Base-by-base conservation (phyloP, 129 eudicot species). In the Arctium lappa region DNA sequence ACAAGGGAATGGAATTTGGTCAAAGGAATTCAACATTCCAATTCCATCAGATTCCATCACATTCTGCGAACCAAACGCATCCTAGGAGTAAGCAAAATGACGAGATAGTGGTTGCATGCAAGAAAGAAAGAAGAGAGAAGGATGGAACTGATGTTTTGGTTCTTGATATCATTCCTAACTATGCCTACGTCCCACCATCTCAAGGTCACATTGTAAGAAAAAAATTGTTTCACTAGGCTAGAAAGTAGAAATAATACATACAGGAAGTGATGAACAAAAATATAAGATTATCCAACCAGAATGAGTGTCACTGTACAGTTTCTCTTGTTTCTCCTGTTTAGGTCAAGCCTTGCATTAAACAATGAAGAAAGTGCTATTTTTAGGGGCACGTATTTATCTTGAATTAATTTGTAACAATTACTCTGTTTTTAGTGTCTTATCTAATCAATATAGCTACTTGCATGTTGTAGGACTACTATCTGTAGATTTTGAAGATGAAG, bases 401-500 rank as follows among this genome's bases (percentile, higher is more conserved):
- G 12, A 62, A 60, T 9, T 60, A 9, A 18, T 40, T 74, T 53
- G 8, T 77, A 29, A 60, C 65, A 39, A 37, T 9, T 70, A 15
- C 82, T 71, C 37, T 27, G 50, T 83, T 56, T 48, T 70, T 18
- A 37, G 27, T 76, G 13, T 62, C 65, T 75, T 76, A 36, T 22
- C 71, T 69, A 71, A 86, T 39, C 39, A 44, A 34, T 36, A 50
- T 89, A 72, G 50, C 18, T 38, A 79, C 84, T 72, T 88, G 48
- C 31, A 68, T 72, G 56, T 68, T 88, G 40, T 75, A 95, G 99
- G 99, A 78, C 79, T 95, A 39, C 89, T 93, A 37, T 83, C 89
- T 63, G 69, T 91, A 34, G 95, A 93, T 53, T 90, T 88, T 77
- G 97, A 91, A 82, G 98, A 91, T 86, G 89, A 79, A 3, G 70